Conservation (phyloP, 2,329 filamentous ascomycete genomes). For the Exophiala phaeomuriformis region DNA sequence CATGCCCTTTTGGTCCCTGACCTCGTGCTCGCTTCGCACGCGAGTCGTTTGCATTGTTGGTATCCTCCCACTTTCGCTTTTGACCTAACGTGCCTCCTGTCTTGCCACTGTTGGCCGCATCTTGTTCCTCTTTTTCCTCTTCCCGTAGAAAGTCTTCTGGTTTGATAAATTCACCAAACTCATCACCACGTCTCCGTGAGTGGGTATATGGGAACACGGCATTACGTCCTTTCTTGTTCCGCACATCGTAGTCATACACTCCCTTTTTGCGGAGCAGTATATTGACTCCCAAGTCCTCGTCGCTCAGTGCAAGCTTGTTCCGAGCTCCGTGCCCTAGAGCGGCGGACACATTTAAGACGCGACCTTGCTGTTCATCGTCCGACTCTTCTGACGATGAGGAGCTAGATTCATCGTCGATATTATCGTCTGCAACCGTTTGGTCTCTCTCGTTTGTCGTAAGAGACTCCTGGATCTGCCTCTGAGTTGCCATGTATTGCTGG, state of each 20-base stretch:
- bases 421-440: constrained; percentile 53
- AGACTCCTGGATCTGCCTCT: constrained; percentile 77
- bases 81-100: constrained; percentile 66
- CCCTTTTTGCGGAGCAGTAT: constrained; percentile 80
- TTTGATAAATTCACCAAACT: constrained; percentile 88
- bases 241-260: constrained; percentile 87
- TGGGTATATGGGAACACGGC: constrained; percentile 84
- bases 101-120: constrained; percentile 48
- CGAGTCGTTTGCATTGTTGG: constrained; percentile 37
- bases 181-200: constrained; percentile 70
- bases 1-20: constrained; percentile 21
- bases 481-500: constrained; percentile 85
- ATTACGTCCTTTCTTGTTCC: constrained; percentile 84
- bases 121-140: constrained; percentile 76
- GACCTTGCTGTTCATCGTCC: constrained; percentile 83
- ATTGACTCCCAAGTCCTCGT: constrained; percentile 87
- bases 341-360: constrained; percentile 79
- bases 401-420: constrained; percentile 74
- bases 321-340: constrained; percentile 75
- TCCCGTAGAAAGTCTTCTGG: constrained; percentile 90
- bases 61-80: constrained; percentile 89
- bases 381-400: constrained; percentile 85
- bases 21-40: constrained; percentile 28
- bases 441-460: constrained; percentile 56
- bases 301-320: constrained; percentile 77